Evolutionary conservation across 306 rosid species (phyloP), one percentile per base, ranked within the genome.

Genomic region (Pueraria montana): DNA sequence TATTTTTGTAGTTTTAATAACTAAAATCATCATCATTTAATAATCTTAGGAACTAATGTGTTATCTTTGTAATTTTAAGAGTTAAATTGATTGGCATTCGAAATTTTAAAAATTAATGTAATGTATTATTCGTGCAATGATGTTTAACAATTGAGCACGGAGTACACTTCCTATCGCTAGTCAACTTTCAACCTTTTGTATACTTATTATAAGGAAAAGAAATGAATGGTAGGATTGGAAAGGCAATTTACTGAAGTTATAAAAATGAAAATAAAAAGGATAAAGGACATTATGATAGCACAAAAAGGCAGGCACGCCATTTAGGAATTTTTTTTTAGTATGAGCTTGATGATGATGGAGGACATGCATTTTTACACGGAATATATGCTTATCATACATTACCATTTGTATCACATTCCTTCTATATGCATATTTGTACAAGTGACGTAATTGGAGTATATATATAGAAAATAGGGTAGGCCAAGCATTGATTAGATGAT

Each of bases 251-350:
- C 42, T 83, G 16, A 64, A 63, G 11, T 70, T 43, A 43, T 74
- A 55, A 76, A 58, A 49, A 69, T 66, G 42, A 74, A 59, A 56
- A 74, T n/a, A 75, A 49, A 80, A 80, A 76, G 49, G 83, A 76
- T 62, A 77, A 72, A 8, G 79, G 79, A 77, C 70, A 65, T 20
- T 71, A 64, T 62, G 74, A 62, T 77, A 38, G 61, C 77, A 74
- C 34, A 68, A 61, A 80, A 66, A 48, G 66, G 69, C 6, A 40
- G 7, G 36, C 67, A 71, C 66, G n/a, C 0, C 10, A 30, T 27
- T 45, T 27, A 34, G 32, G 78, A 82, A 53, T 62, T 43, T 16
- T 81, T 46, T 24, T 63, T 12, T 52, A 52, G 7, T 17, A 34
- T 40, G 21, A 82, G 50, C 21, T 52, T 79, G 77, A 79, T 56